Base-by-base conservation (phyloP, 345 rosid genomes). In the Acer yangbiense region DNA sequence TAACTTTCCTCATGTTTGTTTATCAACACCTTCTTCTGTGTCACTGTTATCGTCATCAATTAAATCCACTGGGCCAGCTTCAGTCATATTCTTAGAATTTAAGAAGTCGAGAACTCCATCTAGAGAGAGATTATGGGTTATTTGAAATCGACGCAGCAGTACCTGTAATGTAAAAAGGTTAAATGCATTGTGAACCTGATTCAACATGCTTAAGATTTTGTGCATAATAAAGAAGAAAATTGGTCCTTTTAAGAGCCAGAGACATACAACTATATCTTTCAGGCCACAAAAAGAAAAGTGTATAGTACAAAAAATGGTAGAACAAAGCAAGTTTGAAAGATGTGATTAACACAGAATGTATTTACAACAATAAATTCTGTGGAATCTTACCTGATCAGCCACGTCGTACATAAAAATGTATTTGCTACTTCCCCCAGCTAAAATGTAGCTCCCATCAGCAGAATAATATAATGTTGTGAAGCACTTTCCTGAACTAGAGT, bases 81-180 rank as follows among this genome's bases (percentile, higher is more conserved):
- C 97, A 35, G 98, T 94, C 99, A 96, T 94, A 67, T 87, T 94
- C 91, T 90, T 94, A 7, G 98, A 96, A 92, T 88, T 88, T 69
- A 94, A 83, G 69, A 94, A 91, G 86, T 96, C 99, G 7, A 94
- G 98, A 83, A 96, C 95, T 64, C 99, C 99, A 82, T 96, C 99
- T 48, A 91, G 82, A 43, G 99, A 94, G 67, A 83, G 93, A 80
- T 96, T 96, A 58, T 83, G 90, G 41, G 99, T 89, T 86, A 92
- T 88, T 83, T 96, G 93, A 84, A 94, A 89, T 66, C 97, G 87
- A 27, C 90, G 94, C 79, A 96, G 83, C 75, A 96, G 83, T 79
- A 96, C 94, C 99, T 96, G 88, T 62, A 61, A 32, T 67, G 20
- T 43, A 11, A 18, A 69, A 63, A 61, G 63, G 63, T 21, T 55